Evolutionary conservation across 2,329 filamentous ascomycete species (phyloP).

Genomic region (Colletotrichum phormii): DNA sequence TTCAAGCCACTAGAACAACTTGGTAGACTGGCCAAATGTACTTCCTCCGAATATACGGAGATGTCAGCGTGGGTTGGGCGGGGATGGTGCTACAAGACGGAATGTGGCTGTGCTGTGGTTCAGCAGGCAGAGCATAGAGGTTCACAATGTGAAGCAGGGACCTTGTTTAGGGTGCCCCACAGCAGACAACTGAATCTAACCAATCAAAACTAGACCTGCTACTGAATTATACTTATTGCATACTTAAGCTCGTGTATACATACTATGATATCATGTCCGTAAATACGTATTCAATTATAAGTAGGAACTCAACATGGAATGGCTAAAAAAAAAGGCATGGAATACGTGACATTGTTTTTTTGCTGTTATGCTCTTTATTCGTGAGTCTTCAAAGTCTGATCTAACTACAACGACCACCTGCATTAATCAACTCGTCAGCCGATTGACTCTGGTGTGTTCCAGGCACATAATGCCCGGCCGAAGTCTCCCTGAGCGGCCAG

Average conservation of each 20-base stretch:
- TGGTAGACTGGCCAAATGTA: background rate
- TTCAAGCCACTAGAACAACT: background rate
- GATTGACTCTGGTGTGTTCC: background rate
- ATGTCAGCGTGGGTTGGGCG: background rate
- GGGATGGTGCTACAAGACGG: background rate
- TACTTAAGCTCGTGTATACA: no score
- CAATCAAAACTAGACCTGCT: no score
- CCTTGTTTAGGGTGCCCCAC: no score
- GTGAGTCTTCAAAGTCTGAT: background rate
- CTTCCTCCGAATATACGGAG: background rate
- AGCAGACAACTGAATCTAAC: no score
- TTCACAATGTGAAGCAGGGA: no score
- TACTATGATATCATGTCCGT: no score
- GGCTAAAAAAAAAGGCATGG: no score
- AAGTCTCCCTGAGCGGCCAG: constrained; percentile 3
- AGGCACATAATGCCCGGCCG: constrained; percentile 2
- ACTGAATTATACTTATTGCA: no score
- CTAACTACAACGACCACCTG: background rate
- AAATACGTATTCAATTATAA: no score
- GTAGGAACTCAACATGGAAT: no score
- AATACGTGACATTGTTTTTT: background rate
- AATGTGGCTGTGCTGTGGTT: background rate
- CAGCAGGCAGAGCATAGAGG: background rate
- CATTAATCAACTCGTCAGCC: background rate
- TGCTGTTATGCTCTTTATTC: background rate